Base-by-base conservation (phyloP, 257 asterid species). In the Solanum medicagineum region DNA sequence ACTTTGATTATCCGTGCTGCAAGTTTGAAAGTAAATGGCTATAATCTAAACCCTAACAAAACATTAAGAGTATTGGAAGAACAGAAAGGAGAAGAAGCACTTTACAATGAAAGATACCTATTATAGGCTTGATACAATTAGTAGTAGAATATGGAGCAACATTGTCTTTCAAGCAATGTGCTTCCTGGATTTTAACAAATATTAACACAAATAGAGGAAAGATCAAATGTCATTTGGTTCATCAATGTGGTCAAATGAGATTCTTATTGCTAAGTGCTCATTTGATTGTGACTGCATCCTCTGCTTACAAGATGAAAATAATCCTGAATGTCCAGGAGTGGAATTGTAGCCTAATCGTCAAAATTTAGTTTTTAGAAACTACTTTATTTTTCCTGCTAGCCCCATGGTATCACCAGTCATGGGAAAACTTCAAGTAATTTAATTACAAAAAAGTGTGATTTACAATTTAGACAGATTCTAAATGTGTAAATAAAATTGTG, bases 1-100 rank as follows among this genome's bases (percentile, higher is more conserved):
- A 77, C 99, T 96, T 85, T 96, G 99, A 88, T 88, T 95, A 88
- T 96, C 99, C 70, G 95, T 96, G 92, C 99, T 96, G 95, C 91
- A 89, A 90, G 84, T 53, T 85, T 80, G 68, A 79, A 87, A 83
- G 57, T 36, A 32, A 29, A 79, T 53, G 65, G 65, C 49, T 79
- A 79, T 51, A 53, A 79, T 77, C 16, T 51, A 77, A 77, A 51
- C 63, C 62, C 47, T 24, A 77, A 51, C 80, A 14, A 29, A 49
- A 16, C 26, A 10, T 14, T 53, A 6, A 77, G 83, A 77, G 26
- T 51, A 77, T 53, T 26, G 83, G 83, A 77, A 51, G 22, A 77
- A 77, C 16, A 77, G 63, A 77, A 49, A 73, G 44, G 14, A 66
- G 47, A 65, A 71, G 56, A 73, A 73, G 20, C 57, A 45, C 42